Conservation (phyloP, 1,284 basidiomycete species). For the Rhodofomes roseus region DNA sequence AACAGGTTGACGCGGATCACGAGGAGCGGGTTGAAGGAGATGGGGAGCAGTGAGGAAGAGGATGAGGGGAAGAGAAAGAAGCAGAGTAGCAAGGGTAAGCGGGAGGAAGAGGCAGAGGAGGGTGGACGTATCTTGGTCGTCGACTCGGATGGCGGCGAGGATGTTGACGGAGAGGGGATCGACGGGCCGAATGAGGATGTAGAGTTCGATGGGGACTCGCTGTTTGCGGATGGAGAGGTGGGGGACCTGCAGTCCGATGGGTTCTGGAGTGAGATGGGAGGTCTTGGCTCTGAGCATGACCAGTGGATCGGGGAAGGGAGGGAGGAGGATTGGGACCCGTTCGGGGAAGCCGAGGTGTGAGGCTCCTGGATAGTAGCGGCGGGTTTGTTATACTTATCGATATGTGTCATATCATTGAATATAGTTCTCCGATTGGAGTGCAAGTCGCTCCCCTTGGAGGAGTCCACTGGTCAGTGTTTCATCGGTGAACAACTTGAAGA, state of each 20-base stretch:
- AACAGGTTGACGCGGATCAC: constrained; percentile 25
- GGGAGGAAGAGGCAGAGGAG: constrained; percentile 5
- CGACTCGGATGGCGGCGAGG: constrained; percentile 2
- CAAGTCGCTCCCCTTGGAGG: no score
- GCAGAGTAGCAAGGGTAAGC: constrained; percentile 1
- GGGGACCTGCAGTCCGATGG: not conserved
- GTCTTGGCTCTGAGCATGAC: not conserved
- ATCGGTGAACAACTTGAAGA: no score
- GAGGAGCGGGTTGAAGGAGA: constrained; percentile 23
- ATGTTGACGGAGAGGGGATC: not conserved
- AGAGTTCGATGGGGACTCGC: not conserved
- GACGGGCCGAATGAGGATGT: not conserved
- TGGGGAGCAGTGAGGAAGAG: constrained; percentile 17
- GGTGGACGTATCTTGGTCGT: not conserved
- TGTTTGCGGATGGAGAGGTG: not conserved
- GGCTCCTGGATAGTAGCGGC: no score
- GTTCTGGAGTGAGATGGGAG: not conserved
- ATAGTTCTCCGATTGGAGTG: no score
- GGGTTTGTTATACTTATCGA: no score
- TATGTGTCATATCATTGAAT: no score
- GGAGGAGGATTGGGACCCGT: constrained; percentile 7
- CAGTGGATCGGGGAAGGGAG: constrained; percentile 3
- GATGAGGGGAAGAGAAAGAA: constrained; percentile 13
- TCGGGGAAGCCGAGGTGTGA: constrained; percentile 4
- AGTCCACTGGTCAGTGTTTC: no score